Percentiles rank a stretch among this genome's conserved stretches.
Conservation (phyloP, 257 asterid species). For the Osmanthus fragrans region DNA sequence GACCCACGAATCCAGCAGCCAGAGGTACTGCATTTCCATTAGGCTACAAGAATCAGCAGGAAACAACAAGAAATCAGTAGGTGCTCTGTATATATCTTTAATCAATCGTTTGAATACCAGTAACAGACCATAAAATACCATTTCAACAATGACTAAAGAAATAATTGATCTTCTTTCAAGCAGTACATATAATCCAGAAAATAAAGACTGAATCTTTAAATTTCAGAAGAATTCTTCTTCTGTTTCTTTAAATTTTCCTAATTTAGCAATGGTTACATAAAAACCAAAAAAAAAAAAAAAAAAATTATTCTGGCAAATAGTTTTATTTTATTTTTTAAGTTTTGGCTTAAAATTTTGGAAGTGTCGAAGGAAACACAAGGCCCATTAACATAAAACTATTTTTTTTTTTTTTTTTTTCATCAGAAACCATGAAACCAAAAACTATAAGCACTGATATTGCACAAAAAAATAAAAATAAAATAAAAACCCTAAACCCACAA, state of each 20-base stretch:
- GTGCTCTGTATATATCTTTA: background rate
- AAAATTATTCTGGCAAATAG: no score
- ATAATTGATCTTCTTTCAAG: background rate
- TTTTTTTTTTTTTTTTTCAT: background rate
- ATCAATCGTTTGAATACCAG: background rate
- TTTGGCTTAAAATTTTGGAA: background rate
- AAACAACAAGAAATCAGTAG: slow-evolving; percentile 11
- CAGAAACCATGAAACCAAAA: background rate
- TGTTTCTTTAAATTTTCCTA: background rate
- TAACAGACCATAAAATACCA: background rate
- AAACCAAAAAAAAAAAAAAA: no score
- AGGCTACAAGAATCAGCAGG: slow-evolving; percentile 41
- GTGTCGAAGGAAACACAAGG: background rate
- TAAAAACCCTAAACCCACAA: background rate
- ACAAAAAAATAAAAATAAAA: background rate
- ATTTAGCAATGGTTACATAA: background rate
- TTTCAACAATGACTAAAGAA: background rate
- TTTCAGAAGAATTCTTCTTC: background rate
- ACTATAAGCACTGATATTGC: background rate
- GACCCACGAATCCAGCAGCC: slow-evolving; percentile 99
- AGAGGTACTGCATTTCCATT: slow-evolving; percentile 75
- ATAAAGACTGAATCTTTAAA: background rate
- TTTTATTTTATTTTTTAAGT: background rate
- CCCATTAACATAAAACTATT: background rate
- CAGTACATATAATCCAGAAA: background rate